Evolutionary conservation across 495 filamentous ascomycete genomes (phyloP), one percentile per base, ranked within the genome.

Genomic region (Neurospora sublineolata): DNA sequence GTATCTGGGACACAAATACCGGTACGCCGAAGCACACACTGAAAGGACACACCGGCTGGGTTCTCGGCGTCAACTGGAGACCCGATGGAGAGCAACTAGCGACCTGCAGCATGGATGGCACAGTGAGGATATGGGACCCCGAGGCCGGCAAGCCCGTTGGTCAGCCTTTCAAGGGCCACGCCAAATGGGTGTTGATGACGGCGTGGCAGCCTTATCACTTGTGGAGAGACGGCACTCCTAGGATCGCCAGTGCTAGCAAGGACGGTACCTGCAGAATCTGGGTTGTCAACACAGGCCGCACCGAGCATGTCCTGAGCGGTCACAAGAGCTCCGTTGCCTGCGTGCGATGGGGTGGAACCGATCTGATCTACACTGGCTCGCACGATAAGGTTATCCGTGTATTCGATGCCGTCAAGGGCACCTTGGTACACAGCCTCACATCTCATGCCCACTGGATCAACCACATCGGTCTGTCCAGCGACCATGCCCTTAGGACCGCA

Each of bases 391-490:
- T 92, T 5, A 88, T 99, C 73, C 95, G 95, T 73, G 88, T 97
- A 10, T 99, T 96, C 94, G 89, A 94, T 75, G 86, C 92, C 9
- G 84, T 86, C 30, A 88, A 89, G 70, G 94, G 94, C 8, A 93
- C 90, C 0, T 82, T 97, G 18, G 84, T 92, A 46, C 90, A 96
- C 78, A 92, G 88, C 1, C 82, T 98, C 39, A 88, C 88, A 1
- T 85, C 91, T 1, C 96, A 99, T 77, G 93, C 92, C 1, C 94
- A 97, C 79, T 96, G 95, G 87, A 90, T 99, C 11, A 99, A 99
- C 80, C 93, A 98, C 78, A 89, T 99, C 11, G 93, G 95, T 0
- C 85, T 99, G 9, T 97, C 94, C 3, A 97, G 93, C 1, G 96
- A 98, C 78, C 92, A 92, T 75, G 93, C 90, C n/a, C 85, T 97